Base-by-base conservation (phyloP, 306 rosid genomes). In the Hippophae tibetana region DNA sequence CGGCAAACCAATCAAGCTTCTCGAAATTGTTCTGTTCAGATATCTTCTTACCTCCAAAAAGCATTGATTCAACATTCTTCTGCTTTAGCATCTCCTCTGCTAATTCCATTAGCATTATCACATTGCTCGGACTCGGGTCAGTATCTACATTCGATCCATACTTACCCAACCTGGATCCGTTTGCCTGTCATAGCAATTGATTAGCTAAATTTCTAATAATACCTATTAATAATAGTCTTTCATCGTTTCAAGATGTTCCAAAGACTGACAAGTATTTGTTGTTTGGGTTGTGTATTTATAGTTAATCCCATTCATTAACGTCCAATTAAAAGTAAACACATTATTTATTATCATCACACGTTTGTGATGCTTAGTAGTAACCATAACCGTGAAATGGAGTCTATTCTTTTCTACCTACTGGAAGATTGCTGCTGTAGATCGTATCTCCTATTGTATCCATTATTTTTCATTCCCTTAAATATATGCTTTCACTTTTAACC, bases 1-100 rank as follows among this genome's bases (percentile, higher is more conserved):
- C 99, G 2, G 99, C 99, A 58, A 93, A 84, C 99, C 99, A 93
- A 61, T 93, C 97, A 8, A 93, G 94, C 81, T 80, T 93, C 81
- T 93, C 95, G 2, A 78, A 79, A 69, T 93, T 93, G 71, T 81
- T 86, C 67, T 80, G 85, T 66, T 93, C 99, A 5, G 73, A 80
- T 23, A 93, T 77, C 72, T 84, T 81, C 84, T 84, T 93, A 14
- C 97, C 97, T 8, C 95, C 97, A 62, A 93, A 93, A 52, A 93
- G 85, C 31, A 88, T 86, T 0, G 99, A 93, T 61, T 93, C 99
- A 25, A 93, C 94, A 65, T 89, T 88, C 84, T 93, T 89, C 79
- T 93, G 99, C 78, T 93, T 88, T 67, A 93, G 78, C 89, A 86
- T 86, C 66, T 80, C 95, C 54, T 86, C 97, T 48, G 95, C 90